Evolutionary conservation across 176 grass and related monocot genomes (phyloP).

Genomic region (Bonia amplexicaulis): DNA sequence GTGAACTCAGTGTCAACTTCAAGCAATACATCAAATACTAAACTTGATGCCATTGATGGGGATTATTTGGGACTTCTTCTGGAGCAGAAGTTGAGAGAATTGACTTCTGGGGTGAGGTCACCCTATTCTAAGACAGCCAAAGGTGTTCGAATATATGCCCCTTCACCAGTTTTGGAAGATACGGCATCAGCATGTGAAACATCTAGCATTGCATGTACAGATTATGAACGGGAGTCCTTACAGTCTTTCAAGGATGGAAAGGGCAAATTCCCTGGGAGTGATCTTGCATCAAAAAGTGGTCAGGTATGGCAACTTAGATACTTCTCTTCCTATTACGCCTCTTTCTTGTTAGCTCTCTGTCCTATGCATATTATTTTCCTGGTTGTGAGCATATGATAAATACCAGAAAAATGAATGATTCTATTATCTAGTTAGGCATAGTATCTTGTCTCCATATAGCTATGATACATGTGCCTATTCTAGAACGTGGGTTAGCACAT

Average conservation of each 20-base stretch:
- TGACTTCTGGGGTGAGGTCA: conserved; percentile 51
- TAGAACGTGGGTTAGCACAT: neutral
- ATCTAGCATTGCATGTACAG: conserved; percentile 42
- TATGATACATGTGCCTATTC: neutral
- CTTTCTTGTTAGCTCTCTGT: conserved; percentile 19
- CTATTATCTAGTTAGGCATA: neutral
- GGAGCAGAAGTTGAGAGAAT: conserved; percentile 82
- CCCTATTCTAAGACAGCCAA: conserved; percentile 55
- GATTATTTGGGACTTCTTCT: conserved; percentile 81
- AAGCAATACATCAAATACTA: conserved; percentile 18
- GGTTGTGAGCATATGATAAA: neutral
- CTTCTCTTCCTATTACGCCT: conserved; percentile 21
- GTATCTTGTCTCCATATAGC: neutral
- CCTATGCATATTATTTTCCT: conserved; percentile 23
- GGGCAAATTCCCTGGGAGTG: neutral
- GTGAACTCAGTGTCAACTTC: conserved; percentile 22
- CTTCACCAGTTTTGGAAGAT: conserved; percentile 37
- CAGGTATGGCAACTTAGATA: conserved; percentile 41
- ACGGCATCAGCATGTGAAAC: conserved; percentile 39
- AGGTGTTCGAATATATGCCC: conserved; percentile 12
- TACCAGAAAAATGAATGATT: neutral
- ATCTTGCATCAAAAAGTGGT: conserved; percentile 25
- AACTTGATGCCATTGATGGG: conserved; percentile 53
- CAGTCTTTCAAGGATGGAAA: conserved; percentile 51
- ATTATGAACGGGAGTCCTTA: conserved; percentile 44